Evolutionary conservation across 805 yeast species (phyloP).

Genomic region (Suhomyces faveliae): DNA sequence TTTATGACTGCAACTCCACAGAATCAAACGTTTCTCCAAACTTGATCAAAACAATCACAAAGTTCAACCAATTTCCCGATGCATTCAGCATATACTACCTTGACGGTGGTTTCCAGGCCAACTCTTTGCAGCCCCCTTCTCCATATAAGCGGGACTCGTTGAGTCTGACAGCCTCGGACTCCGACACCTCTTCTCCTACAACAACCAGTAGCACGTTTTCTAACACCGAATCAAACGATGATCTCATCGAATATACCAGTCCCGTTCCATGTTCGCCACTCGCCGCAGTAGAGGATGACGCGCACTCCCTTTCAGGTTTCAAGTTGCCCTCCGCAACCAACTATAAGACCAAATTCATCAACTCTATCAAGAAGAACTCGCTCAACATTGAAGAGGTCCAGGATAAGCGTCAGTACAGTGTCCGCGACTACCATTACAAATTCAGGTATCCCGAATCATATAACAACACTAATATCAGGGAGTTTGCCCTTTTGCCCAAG

Average conservation of each 20-base stretch:
- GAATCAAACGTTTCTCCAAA: conserved; percentile 20
- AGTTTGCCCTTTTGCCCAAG: conserved; percentile 21
- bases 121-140: conserved; percentile 1
- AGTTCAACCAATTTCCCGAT: conserved; percentile 23
- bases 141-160: neutral
- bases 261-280: conserved; percentile 5
- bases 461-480: neutral
- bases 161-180: conserved; percentile 4
- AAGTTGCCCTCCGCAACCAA: conserved; percentile 42
- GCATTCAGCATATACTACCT: conserved; percentile 22
- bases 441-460: conserved; percentile 9
- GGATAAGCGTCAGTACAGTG: neutral
- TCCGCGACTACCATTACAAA: conserved; percentile 7
- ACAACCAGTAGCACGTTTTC: conserved; percentile 5
- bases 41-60: conserved; percentile 34
- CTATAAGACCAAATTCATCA: conserved; percentile 33
- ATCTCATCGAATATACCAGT: conserved; percentile 10
- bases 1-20: conserved; percentile 35
- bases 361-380: conserved; percentile 34
- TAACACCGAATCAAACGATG: conserved; percentile 7
- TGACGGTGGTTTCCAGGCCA: conserved; percentile 27
- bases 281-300: neutral
- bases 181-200: conserved; percentile 5
- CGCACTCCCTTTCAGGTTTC: conserved; percentile 35
- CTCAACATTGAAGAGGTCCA: conserved; percentile 9